A percentile compares a stretch with the other conserved stretches of the same genome.
Conservation (phyloP, 306 rosid genomes). For the Sesbania bispinosa region DNA sequence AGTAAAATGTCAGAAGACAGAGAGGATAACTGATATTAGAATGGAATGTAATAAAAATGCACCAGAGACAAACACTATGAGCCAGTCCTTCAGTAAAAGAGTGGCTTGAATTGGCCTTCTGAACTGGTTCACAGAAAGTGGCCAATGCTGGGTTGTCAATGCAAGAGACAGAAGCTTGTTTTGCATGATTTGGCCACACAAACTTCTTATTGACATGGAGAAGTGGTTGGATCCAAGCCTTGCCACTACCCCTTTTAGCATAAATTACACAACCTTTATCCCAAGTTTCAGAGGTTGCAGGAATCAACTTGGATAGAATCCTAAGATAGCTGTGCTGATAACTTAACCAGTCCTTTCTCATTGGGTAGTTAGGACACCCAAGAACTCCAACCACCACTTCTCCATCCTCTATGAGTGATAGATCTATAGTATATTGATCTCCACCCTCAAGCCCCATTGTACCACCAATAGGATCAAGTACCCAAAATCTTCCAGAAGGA, state of each 20-base stretch:
- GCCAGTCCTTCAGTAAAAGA: conserved; percentile 85
- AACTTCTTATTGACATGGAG: conserved; percentile 43
- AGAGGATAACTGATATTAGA: not conserved
- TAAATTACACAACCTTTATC: conserved; percentile 82
- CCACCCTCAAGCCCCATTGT: conserved; percentile 62
- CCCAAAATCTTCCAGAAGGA: conserved; percentile 71
- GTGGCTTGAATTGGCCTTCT: conserved; percentile 79
- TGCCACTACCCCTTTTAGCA: conserved; percentile 69
- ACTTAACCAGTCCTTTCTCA: conserved; percentile 79
- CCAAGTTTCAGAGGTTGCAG: conserved; percentile 63
- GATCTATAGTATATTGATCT: conserved; percentile 77
- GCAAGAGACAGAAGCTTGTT: conserved; percentile 60
- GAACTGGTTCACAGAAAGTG: conserved; percentile 79
- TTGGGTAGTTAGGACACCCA: conserved; percentile 94
- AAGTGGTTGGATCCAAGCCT: conserved; percentile 88
- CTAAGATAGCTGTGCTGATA: conserved; percentile 72
- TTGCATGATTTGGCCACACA: conserved; percentile 79
- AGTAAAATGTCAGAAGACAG: not conserved
- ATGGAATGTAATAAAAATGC: conserved; percentile 12
- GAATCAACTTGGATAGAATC: conserved; percentile 61
- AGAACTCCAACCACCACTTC: conserved; percentile 82
- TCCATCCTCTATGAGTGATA: conserved; percentile 81
- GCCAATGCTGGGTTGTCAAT: conserved; percentile 70
- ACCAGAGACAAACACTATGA: conserved; percentile 87
- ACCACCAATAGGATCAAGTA: conserved; percentile 73